Conservation (phyloP, 1,139 yeast species). For the Pneumocystis oryctolagi region DNA sequence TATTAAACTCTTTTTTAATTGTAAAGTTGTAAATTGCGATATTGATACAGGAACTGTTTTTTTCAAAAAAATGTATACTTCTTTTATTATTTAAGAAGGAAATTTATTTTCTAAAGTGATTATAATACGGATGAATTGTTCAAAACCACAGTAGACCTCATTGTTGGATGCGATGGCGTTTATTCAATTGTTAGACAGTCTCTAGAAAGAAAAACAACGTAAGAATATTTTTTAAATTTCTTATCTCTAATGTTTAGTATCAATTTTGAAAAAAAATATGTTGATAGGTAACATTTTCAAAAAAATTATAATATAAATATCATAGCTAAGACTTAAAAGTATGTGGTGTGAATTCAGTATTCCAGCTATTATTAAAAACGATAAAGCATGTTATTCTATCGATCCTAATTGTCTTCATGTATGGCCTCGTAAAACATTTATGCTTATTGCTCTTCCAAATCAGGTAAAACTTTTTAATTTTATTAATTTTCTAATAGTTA, state of each 20-base stretch:
- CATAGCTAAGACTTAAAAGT: not conserved
- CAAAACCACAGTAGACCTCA: constrained; percentile 34
- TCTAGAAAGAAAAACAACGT: constrained; percentile 38
- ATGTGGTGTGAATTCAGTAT: not conserved
- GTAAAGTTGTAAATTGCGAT: constrained; percentile 37
- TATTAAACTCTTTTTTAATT: constrained; percentile 40
- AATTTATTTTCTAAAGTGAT: not conserved
- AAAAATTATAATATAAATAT: constrained; percentile 12
- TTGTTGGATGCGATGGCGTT: constrained; percentile 80
- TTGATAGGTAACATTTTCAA: constrained; percentile 75
- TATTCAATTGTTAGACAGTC: constrained; percentile 61
- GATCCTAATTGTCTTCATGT: constrained; percentile 74
- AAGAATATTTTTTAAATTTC: not conserved
- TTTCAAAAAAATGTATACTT: constrained; percentile 10
- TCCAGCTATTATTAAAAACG: constrained; percentile 16
- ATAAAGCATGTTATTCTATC: constrained; percentile 31
- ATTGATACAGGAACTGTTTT: constrained; percentile 16
- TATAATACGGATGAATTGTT: constrained; percentile 13
- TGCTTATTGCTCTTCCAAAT: constrained; percentile 85
- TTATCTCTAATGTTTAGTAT: constrained; percentile 32
- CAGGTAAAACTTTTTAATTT: not conserved
- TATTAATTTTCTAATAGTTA: constrained; percentile 27
- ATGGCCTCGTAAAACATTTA: constrained; percentile 78
- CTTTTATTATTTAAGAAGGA: not conserved
- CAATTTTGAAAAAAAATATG: constrained; percentile 61